These are phyloP conservation scores for Pseudisothecium myosuroides DNA, from an alignment of 225 moss, liverwort and hornwort genomes.

Conservation along the genomic window DNA sequence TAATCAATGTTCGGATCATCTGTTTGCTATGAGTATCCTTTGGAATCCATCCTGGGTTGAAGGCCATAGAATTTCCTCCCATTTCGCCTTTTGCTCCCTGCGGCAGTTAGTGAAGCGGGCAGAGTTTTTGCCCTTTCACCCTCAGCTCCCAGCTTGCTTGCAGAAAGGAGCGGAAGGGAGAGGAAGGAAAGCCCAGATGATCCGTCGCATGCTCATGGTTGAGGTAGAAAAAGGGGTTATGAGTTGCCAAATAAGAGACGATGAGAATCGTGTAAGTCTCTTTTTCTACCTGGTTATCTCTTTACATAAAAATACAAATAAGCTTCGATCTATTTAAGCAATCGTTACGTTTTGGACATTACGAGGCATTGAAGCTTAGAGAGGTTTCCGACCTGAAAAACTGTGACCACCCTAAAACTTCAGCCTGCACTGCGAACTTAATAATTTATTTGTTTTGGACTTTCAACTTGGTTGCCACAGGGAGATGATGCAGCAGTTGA, in stretches of 20 bases:
- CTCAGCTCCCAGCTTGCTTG: not conserved
- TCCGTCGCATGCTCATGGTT: constrained; percentile 89
- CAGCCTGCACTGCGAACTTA: not conserved
- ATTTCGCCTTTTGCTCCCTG: not conserved
- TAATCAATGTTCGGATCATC: not conserved
- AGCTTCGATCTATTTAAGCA: not conserved
- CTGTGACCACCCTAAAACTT: not conserved
- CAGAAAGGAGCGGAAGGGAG: constrained; percentile 59
- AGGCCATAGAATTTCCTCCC: not conserved
- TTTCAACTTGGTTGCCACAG: constrained; percentile 26
- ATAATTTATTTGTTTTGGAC: not conserved
- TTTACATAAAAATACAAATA: not conserved
- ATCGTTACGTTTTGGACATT: not conserved
- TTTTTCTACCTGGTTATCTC: not conserved
- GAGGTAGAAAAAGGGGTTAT: constrained; percentile 91
- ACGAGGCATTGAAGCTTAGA: not conserved
- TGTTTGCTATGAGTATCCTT: not conserved
- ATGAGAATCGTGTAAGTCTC: constrained; percentile 61
- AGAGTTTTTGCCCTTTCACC: not conserved
- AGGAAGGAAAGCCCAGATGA: constrained; percentile 74
- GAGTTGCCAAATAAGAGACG: constrained; percentile 71
- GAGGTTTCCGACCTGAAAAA: not conserved
- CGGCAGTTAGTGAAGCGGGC: not conserved
- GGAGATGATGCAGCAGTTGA: constrained; percentile 65
- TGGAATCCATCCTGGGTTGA: not conserved